phyloP scores from a whole-genome alignment of 2,329 filamentous ascomycete species.

The Fusarium sarcochroum region DNA sequence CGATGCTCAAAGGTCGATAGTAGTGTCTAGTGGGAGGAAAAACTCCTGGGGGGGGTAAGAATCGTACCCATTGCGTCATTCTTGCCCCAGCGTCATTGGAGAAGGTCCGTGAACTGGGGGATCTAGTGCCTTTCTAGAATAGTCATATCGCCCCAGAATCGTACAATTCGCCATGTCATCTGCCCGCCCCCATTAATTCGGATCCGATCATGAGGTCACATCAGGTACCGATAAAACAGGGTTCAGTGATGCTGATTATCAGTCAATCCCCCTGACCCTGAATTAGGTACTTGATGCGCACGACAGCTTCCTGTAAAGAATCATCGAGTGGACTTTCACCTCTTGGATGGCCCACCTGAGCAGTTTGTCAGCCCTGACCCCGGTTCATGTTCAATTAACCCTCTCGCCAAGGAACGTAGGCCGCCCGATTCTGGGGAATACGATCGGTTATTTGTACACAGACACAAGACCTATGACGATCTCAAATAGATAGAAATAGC shows the following conservation, averaged over 20 bases:
- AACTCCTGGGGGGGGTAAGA: slow-evolving; percentile 9
- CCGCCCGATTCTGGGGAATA: no score
- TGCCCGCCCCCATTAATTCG: neutral
- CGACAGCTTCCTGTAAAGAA: no score
- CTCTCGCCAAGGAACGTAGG: no score
- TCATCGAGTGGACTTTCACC: no score
- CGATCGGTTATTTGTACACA: no score
- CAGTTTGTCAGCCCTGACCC: no score
- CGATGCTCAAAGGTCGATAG: slow-evolving; percentile 1
- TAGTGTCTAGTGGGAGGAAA: slow-evolving; percentile 3
- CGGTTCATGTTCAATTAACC: no score
- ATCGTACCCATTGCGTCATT: slow-evolving; percentile 31
- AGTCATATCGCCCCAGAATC: slow-evolving; percentile 2
- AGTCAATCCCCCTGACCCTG: neutral
- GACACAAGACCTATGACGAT: no score
- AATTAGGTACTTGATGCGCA: no score
- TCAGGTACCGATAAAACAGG: slow-evolving; percentile 22
- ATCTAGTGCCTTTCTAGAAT: slow-evolving; percentile 29
- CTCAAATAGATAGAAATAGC: no score
- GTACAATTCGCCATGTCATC: slow-evolving; percentile 2
- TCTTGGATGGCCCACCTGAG: no score
- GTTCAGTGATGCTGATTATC: slow-evolving; percentile 13
- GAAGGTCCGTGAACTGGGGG: neutral
- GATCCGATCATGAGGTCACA: slow-evolving; percentile 18
- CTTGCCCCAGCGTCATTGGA: slow-evolving; percentile 27